Base-by-base conservation (phyloP, 441 rosid species). In the Euphorbia schlechtendalii region DNA sequence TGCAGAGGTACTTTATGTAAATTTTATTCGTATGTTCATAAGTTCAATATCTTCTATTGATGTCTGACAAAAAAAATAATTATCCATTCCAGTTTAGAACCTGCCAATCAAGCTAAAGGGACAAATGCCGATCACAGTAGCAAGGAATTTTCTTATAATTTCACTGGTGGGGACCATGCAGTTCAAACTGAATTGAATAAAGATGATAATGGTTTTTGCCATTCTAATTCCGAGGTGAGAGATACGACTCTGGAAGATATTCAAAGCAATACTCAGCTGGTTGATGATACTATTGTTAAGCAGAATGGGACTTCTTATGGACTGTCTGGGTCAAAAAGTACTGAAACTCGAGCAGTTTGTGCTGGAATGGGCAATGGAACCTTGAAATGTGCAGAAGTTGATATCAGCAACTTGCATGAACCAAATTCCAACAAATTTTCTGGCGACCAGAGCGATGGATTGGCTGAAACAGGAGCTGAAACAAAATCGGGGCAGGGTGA, bases 71-170 rank as follows among this genome's bases (percentile, higher is more conserved):
- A n/a, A n/a, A n/a, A n/a, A n/a, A n/a, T 59, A 54, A n/a, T 45
- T 67, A 64, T 59, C 57, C 70, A 51, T 77, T 84, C 73, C 96
- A 94, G 98, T 80, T 80, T 86, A 52, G 92, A 89, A 70, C 70
- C 72, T 10, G 86, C 78, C 65, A 72, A 72, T 65, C 88, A 76
- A 76, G 71, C 73, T 45, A 80, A 77, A 68, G 59, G 22, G n/a
- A 68, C 66, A 34, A 75, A 76, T 70, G 72, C 84, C 48, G 70
- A 69, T 67, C 61, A 77, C 21, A 70, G 56, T 67, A 59, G 74
- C 54, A 54, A 71, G 59, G 84, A 69, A 55, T 68, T 74, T 76
- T 72, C 74, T 48, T 69, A 59, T 59, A 70, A 70, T 64, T n/a
- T 53, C 40, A 38, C n/a, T n/a, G n/a, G n/a, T n/a, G n/a, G n/a